Percentiles rank a stretch among this genome's conserved stretches.
Conservation (phyloP, 116 monocot species). For the Trichopus zeylanicus region DNA sequence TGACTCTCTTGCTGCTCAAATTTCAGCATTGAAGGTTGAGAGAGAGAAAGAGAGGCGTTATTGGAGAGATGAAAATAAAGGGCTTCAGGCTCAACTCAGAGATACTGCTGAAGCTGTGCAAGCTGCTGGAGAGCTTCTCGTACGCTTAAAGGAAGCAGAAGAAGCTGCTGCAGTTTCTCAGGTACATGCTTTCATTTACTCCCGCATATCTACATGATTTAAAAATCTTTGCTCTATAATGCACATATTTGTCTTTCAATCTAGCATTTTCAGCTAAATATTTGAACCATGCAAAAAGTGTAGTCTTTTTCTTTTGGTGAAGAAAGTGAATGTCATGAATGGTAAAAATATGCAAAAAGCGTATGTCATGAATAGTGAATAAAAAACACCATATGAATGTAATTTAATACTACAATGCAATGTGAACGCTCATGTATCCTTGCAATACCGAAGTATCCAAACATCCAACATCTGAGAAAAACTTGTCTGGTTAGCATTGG, state of each 20-base stretch:
- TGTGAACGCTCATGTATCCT: no score
- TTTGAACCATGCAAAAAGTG: no score
- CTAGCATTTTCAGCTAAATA: background rate
- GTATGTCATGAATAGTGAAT: no score
- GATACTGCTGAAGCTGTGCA: constrained; percentile 94
- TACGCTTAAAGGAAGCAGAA: constrained; percentile 82
- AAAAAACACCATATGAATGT: no score
- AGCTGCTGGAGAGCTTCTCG: constrained; percentile 88
- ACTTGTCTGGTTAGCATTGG: no score
- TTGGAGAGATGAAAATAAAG: constrained; percentile 85
- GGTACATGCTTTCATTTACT: constrained; percentile 15
- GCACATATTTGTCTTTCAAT: background rate
- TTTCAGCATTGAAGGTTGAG: constrained; percentile 58
- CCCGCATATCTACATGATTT: background rate
- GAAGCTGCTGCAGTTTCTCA: constrained; percentile 50
- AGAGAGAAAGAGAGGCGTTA: constrained; percentile 80
- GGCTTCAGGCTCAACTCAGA: constrained; percentile 64
- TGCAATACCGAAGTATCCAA: no score
- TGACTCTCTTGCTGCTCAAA: constrained; percentile 66
- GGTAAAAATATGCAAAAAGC: no score
- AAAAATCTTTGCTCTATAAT: background rate
- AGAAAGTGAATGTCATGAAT: no score
- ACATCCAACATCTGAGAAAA: no score
- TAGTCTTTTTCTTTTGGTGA: no score
- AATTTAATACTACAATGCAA: no score